Conservation (phyloP, 768 basidiomycete genomes). For the Tricholoma furcatifolium region DNA sequence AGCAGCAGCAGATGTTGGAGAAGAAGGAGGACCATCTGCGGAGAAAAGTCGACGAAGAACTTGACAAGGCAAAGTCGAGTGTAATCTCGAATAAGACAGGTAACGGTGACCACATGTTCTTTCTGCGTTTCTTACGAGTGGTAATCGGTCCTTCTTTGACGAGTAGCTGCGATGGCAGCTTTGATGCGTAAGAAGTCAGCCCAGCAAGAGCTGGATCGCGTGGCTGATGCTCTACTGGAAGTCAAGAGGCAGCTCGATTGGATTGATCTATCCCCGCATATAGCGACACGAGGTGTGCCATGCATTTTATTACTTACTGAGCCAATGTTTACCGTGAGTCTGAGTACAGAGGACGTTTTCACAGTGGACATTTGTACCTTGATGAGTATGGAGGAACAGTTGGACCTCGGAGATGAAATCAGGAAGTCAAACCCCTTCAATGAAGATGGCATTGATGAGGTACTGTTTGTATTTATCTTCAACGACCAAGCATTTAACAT, state of each 20-base stretch:
- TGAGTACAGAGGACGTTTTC: not conserved
- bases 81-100: conserved; percentile 92
- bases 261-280: conserved; percentile 93
- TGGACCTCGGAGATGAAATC: conserved; percentile 91
- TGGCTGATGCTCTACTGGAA: conserved; percentile 84
- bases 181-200: conserved; percentile 90
- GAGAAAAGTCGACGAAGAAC: conserved; percentile 95
- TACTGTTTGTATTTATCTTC: conserved; percentile 28
- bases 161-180: conserved; percentile 81
- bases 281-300: conserved; percentile 90
- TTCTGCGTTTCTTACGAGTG: not conserved
- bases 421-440: conserved; percentile 71
- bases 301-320: not conserved
- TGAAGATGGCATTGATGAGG: conserved; percentile 69
- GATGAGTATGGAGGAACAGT: conserved; percentile 84
- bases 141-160: not conserved
- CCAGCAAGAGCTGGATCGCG: conserved; percentile 82
- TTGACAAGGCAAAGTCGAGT: conserved; percentile 88
- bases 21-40: conserved; percentile 98
- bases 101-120: conserved; percentile 46
- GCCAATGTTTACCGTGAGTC: not conserved
- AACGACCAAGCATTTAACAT: conserved; percentile 8
- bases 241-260: conserved; percentile 95
- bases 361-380: conserved; percentile 78
- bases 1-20: conserved; percentile 95